These are phyloP conservation scores for Neopestalotiopsis rosae DNA, from an alignment of 2,329 filamentous ascomycete species.

Conservation along the genomic window DNA sequence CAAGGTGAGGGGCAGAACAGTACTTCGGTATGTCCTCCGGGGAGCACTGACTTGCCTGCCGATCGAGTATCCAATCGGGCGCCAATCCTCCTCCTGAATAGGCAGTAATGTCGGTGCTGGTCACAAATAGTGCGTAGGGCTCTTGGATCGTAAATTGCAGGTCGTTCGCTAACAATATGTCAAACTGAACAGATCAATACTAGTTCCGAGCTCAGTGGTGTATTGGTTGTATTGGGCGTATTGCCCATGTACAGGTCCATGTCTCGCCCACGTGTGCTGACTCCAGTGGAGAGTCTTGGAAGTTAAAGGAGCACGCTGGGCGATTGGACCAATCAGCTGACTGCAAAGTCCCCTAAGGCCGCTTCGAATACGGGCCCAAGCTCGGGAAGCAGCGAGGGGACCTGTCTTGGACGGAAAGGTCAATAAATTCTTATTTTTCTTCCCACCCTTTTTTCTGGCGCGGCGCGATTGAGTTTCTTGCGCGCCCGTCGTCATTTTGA, in stretches of 20 bases:
- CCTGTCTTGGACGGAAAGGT: background rate
- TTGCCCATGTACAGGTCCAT: background rate
- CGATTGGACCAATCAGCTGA: background rate
- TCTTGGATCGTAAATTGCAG: background rate
- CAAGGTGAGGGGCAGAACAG: background rate
- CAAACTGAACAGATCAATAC: background rate
- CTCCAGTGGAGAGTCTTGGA: background rate
- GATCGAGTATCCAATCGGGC: background rate
- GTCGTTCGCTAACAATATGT: background rate
- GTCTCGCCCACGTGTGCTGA: background rate
- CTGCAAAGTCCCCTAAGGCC: background rate
- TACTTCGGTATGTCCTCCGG: background rate
- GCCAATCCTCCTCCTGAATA: background rate
- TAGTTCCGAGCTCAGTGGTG: background rate
- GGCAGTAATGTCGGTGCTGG: background rate
- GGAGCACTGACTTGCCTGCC: background rate
- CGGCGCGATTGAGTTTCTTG: background rate
- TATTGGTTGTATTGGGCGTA: background rate
- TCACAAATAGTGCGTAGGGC: background rate
- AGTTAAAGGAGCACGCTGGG: background rate
- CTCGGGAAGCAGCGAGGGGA: background rate
- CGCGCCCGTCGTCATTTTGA: background rate
- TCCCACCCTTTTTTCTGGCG: background rate
- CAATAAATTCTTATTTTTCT: background rate
- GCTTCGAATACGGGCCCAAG: background rate